These are phyloP conservation scores for Rhizopogon vinicolor DNA, from an alignment of 768 basidiomycete species.

Conservation along the genomic window DNA sequence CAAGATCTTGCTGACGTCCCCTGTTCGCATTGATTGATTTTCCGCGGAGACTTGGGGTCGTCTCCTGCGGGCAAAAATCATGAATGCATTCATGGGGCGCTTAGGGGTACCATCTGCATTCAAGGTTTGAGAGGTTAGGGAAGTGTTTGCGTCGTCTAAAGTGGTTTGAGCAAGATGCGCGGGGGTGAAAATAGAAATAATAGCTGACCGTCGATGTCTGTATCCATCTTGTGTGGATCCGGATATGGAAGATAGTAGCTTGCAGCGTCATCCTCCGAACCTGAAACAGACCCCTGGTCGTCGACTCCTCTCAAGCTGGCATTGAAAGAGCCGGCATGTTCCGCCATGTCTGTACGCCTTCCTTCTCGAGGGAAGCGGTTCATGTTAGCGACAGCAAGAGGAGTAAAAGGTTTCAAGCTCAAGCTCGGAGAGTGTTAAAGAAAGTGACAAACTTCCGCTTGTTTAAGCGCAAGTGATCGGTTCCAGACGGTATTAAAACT, in stretches of 20 bases:
- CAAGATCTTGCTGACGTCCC: constrained; percentile 85
- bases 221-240: constrained; percentile 37
- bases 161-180: constrained; percentile 9
- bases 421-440: not conserved
- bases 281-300: constrained; percentile 48
- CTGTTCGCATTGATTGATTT: constrained; percentile 86
- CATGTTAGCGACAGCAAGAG: constrained; percentile 17
- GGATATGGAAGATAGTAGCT: constrained; percentile 27
- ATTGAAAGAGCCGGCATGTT: constrained; percentile 22
- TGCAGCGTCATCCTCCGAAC: constrained; percentile 50
- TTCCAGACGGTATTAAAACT: constrained; percentile 22
- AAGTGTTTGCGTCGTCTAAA: constrained; percentile 35
- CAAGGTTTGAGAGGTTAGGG: constrained; percentile 72
- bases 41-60: constrained; percentile 83
- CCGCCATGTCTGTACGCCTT: constrained; percentile 22
- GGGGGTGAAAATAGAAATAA: constrained; percentile 5
- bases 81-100: constrained; percentile 91
- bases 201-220: constrained; percentile 41
- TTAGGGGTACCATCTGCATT: constrained; percentile 88
- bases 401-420: constrained; percentile 9
- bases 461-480: constrained; percentile 24
- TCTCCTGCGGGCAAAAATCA: constrained; percentile 84
- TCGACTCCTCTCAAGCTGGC: constrained; percentile 24
- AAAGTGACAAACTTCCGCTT: constrained; percentile 1
- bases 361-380: constrained; percentile 21